These are phyloP conservation scores for Aquilaria malaccensis DNA, from an alignment of 345 rosid species.

Conservation along the genomic window DNA sequence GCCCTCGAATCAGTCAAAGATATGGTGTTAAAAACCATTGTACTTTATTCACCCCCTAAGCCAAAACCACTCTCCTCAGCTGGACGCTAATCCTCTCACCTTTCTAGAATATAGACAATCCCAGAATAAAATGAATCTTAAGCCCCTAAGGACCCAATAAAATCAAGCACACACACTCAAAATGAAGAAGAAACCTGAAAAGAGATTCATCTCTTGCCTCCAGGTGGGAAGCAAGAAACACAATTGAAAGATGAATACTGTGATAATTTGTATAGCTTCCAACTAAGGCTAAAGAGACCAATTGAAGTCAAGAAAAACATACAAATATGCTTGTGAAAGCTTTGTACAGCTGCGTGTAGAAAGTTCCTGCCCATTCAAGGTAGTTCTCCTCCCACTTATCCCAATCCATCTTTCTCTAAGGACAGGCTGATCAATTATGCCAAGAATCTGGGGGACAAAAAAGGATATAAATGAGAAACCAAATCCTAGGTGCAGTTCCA, in stretches of 20 bases:
- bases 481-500: background rate
- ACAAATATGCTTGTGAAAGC: constrained; percentile 85
- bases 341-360: constrained; percentile 60
- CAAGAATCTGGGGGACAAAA: constrained; percentile 56
- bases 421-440: constrained; percentile 78
- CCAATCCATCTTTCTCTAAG: constrained; percentile 93
- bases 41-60: too few species aligned
- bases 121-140: too few species aligned
- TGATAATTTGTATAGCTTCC: too few species aligned
- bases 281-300: background rate
- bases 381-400: constrained; percentile 63
- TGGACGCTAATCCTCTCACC: too few species aligned
- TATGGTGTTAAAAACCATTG: too few species aligned
- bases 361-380: constrained; percentile 64
- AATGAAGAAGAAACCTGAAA: background rate
- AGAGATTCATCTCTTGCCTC: background rate
- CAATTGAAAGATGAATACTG: too few species aligned
- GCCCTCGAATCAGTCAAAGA: too few species aligned
- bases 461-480: background rate
- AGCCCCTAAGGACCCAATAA: too few species aligned
- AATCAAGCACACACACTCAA: too few species aligned
- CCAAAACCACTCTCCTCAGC: too few species aligned
- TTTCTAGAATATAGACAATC: too few species aligned
- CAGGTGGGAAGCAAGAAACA: too few species aligned
- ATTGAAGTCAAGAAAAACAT: constrained; percentile 23